Percentiles rank a stretch among this genome's conserved stretches.
These are phyloP conservation scores for Coemansia sp. DNA, from an alignment of 192 early-diverging fungal species.

Conservation along the genomic window DNA sequence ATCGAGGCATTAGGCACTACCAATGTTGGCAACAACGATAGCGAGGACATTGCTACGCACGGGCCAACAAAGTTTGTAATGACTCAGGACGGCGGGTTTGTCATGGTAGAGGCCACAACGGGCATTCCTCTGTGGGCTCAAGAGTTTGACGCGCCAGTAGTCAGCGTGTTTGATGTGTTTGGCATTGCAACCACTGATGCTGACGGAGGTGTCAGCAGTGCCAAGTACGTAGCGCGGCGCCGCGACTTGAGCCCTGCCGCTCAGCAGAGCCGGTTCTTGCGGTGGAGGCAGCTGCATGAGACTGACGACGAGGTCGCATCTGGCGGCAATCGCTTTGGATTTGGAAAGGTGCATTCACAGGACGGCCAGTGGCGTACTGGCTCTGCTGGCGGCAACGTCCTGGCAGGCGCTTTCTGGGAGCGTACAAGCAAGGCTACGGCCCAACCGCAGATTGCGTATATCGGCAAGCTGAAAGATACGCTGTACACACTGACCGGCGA, in stretches of 20 bases:
- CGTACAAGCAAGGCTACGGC: constrained; percentile 13
- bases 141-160: constrained; percentile 54
- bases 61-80: constrained; percentile 42
- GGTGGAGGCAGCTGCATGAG: constrained; percentile 31
- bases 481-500: constrained; percentile 67
- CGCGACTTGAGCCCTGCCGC: constrained; percentile 34
- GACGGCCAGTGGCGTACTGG: constrained; percentile 37
- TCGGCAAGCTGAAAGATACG: constrained; percentile 61
- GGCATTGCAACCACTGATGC: constrained; percentile 27
- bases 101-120: constrained; percentile 39
- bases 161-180: constrained; percentile 59
- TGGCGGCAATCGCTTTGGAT: neutral
- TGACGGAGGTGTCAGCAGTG: neutral
- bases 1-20: constrained; percentile 53
- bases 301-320: constrained; percentile 16
- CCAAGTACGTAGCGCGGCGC: constrained; percentile 28
- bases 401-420: constrained; percentile 43
- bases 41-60: neutral
- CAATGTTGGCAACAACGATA: constrained; percentile 12
- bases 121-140: constrained; percentile 56
- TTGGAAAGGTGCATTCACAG: constrained; percentile 8
- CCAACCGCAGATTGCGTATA: constrained; percentile 55
- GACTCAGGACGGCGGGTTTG: constrained; percentile 44
- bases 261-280: constrained; percentile 23
- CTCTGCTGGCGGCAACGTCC: constrained; percentile 41